Base-by-base conservation (phyloP, 306 rosid genomes). In the Castanospermum australe region DNA sequence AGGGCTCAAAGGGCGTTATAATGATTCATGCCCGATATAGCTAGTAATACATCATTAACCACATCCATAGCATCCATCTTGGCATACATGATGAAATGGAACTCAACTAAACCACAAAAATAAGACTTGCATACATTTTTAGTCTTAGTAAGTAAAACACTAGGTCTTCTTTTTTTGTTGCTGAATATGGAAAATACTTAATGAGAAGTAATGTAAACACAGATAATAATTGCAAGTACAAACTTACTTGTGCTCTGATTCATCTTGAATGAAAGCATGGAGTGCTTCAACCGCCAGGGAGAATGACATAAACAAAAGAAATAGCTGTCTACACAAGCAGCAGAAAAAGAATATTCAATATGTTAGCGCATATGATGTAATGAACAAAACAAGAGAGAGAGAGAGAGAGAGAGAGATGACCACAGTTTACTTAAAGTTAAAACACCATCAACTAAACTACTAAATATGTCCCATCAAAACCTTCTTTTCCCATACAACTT, bases 191-290 rank as follows among this genome's bases (percentile, higher is more conserved):
- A n/a, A 25, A 38, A 59, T 67, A 77, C 36, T 71, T 62, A 41
- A 17, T 38, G 57, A 24, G 41, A 62, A 71, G 14, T 41, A 54
- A 71, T 17, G 24, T 47, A 78, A 51, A 56, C 20, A 38, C 18
- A 9, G 36, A 59, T 36, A 54, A 36, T 57, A 47, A 22, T 39
- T 63, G 44, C 4, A 56, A 42, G 28, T 63, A 48, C 70, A 78
- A 72, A 90, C 99, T 93, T 89, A 95, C 99, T 91, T 96, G 96
- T 96, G 99, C 67, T 96, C 99, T 71, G 99, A 93, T 89, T 96
- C 99, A 86, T 96, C 99, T 90, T 95, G 97, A 75, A 93, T 90
- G 86, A 93, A 95, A 8, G 98, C 94, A 75, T 95, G 99, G 62
- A 95, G 99, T 8, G 93, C 99, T 88, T 95, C 99, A 82, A 95